These are phyloP conservation scores for Ulota crispa DNA, from an alignment of 225 moss, liverwort and hornwort species.

Conservation along the genomic window DNA sequence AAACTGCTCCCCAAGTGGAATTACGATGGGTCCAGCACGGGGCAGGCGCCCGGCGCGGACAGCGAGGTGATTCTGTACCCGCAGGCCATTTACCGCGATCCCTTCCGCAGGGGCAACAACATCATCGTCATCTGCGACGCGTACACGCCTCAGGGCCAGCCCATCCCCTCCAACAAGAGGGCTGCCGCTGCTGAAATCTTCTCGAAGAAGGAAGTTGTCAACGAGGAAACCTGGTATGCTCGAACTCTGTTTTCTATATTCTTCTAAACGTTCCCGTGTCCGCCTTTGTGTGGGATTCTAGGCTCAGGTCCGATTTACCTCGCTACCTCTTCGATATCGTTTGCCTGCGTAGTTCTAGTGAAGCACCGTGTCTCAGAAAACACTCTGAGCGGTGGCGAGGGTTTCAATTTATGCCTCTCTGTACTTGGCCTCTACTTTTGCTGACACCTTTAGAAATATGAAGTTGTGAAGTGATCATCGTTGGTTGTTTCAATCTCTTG, in stretches of 20 bases:
- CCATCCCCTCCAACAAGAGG: constrained; percentile 66
- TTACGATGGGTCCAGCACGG: constrained; percentile 69
- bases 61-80: constrained; percentile 71
- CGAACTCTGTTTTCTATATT: neutral
- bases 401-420: neutral
- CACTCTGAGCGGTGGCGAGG: neutral
- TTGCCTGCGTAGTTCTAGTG: neutral
- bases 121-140: constrained; percentile 69
- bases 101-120: constrained; percentile 65
- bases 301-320: neutral
- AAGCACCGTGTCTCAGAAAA: neutral
- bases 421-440: too few relatives aligned
- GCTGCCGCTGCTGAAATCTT: constrained; percentile 65
- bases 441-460: neutral
- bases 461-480: neutral
- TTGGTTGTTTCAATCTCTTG: neutral
- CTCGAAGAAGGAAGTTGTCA: constrained; percentile 25
- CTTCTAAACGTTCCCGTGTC: neutral
- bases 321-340: neutral
- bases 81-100: constrained; percentile 58
- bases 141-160: constrained; percentile 54
- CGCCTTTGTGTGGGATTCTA: neutral
- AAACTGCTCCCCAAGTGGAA: constrained; percentile 63
- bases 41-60: constrained; percentile 59
- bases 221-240: constrained; percentile 46